Base-by-base conservation (phyloP, 2,329 filamentous ascomycete genomes). In the Penicillium glabrum region DNA sequence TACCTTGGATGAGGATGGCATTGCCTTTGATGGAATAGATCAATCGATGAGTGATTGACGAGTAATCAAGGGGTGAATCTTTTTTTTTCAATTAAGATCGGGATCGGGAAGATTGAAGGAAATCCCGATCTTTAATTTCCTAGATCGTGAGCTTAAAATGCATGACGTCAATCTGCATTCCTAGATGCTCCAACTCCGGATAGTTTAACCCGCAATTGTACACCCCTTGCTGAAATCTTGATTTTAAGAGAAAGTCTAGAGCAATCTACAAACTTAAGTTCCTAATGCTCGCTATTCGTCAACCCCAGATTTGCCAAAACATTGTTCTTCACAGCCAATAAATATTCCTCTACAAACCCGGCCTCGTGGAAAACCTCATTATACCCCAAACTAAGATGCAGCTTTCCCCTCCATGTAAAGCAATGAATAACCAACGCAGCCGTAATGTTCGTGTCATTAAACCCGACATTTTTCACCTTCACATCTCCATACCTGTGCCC, bases 1-100 rank as follows among this genome's bases (percentile, higher is more conserved):
- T 50, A 66, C 58, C 6, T 44, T 52, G n/a, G 53, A 52, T 27
- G 53, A 14, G 19, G 59, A 48, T 39, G 43, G 19, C 50, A 41
- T 35, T 54, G 39, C 37, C 59, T 59, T 47, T 58, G 19, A 8
- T 27, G 27, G 19, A 45, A 31, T 19, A 29, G 35, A 47, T 21
- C 26, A 31, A 31, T 29, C 14, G 26, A 31, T 10, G 6, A 41
- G 19, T 14, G 21, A 31, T 21, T 21, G 26, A 31, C 19, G 3
- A 23, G 19, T 23, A 13, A 19, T 21, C 19, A 23, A 13, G 10
- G 39, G 3, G 19, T 23, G 19, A 23, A 41, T n/a, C n/a, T 37
- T 37, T 37, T 41, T 21, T 39, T 19, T 6, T 6, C n/a, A 41
- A 41, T 4, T 19, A 5, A 5, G 26, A 51, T 46, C 46, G 39